phyloP scores from a whole-genome alignment of 768 basidiomycete species.

The Cubamyces sp. region DNA sequence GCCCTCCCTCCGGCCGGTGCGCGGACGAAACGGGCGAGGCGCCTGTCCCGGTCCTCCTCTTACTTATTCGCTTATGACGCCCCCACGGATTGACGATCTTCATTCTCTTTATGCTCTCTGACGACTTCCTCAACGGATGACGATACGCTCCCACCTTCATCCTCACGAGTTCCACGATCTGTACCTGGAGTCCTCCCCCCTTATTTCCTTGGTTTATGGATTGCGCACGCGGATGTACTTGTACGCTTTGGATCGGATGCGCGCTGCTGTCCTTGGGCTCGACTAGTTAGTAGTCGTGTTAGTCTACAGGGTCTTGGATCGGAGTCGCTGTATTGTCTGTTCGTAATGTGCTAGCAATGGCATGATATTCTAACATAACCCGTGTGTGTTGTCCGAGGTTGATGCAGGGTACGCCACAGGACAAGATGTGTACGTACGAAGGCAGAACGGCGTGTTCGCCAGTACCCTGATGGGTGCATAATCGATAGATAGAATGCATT shows the following conservation, averaged over 20 bases:
- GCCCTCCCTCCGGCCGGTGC: neutral
- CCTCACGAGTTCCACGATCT: slow-evolving; percentile 4
- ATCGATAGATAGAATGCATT: too few species aligned
- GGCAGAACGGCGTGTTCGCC: too few species aligned
- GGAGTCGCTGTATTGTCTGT: slow-evolving; percentile 15
- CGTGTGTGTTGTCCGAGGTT: too few species aligned
- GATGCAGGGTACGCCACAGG: too few species aligned
- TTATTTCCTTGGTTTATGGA: slow-evolving; percentile 9
- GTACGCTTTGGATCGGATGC: slow-evolving; percentile 6
- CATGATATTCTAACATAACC: neutral
- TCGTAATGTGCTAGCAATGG: slow-evolving; percentile 19
- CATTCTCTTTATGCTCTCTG: slow-evolving; percentile 7
- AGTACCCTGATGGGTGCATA: too few species aligned
- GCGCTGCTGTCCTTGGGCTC: slow-evolving; percentile 7
- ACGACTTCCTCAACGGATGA: slow-evolving; percentile 15
- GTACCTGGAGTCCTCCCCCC: neutral
- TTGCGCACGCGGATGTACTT: slow-evolving; percentile 22
- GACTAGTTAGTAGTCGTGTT: slow-evolving; percentile 20
- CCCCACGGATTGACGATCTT: slow-evolving; percentile 12
- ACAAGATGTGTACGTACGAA: too few species aligned
- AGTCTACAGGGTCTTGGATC: slow-evolving; percentile 12
- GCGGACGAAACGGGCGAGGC: slow-evolving; percentile 22
- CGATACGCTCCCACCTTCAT: neutral
- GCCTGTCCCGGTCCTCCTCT: slow-evolving; percentile 8
- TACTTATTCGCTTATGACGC: slow-evolving; percentile 16